Conservation (phyloP, 2,329 filamentous ascomycete genomes). For the Colletotrichum theobromicola region DNA sequence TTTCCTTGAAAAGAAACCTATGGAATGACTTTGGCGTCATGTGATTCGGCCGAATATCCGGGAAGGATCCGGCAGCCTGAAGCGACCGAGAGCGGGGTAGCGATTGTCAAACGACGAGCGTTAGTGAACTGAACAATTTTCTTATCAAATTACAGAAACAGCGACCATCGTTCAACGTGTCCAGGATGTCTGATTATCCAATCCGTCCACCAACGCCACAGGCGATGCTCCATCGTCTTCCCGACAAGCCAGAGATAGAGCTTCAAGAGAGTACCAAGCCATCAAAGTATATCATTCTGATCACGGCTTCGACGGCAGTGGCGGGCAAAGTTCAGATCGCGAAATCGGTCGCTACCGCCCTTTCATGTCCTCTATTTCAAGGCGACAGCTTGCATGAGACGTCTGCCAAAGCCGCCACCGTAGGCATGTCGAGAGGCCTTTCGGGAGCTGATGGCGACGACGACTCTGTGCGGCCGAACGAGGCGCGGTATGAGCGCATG, state of each 20-base stretch:
- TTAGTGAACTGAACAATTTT: neutral
- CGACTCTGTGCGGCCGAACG: constrained; percentile 18
- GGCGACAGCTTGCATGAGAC: constrained; percentile 35
- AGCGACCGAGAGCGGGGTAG: neutral
- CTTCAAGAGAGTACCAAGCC: constrained; percentile 4
- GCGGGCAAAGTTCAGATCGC: constrained; percentile 34
- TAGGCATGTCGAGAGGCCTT: neutral
- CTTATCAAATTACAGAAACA: neutral
- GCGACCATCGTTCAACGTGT: neutral
- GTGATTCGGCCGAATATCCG: neutral
- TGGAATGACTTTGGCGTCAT: neutral
- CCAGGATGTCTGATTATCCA: neutral
- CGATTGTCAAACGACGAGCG: neutral
- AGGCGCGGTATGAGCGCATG: constrained; percentile 33
- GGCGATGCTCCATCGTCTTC: constrained; percentile 26
- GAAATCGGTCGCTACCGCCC: constrained; percentile 26
- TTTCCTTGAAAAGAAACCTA: neutral
- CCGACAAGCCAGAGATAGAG: constrained; percentile 24
- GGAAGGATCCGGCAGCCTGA: neutral
- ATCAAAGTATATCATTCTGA: constrained; percentile 30
- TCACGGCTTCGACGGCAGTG: constrained; percentile 28
- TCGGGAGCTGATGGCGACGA: neutral
- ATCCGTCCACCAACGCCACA: neutral
- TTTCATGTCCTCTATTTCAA: constrained; percentile 30
- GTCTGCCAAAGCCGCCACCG: constrained; percentile 30